phyloP scores from a whole-genome alignment of 2,329 filamentous ascomycete genomes.

The Aureobasidium sp. region DNA sequence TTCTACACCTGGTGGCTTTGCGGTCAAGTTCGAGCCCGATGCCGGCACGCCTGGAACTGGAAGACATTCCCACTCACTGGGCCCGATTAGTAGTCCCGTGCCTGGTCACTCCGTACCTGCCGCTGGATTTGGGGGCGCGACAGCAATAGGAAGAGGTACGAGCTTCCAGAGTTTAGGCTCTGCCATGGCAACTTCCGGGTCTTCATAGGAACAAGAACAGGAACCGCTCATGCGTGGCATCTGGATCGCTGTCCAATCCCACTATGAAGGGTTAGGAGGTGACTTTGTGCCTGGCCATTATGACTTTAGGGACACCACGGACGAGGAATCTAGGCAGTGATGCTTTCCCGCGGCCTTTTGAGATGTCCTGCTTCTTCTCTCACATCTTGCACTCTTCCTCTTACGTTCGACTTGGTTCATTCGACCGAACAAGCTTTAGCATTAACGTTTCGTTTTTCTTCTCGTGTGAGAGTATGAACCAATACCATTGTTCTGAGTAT shows the following conservation, averaged over 20 bases:
- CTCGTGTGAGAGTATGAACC: background rate
- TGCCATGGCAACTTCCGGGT: slow-evolving; percentile 8
- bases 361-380: background rate
- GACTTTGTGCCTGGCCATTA: background rate
- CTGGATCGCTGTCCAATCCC: background rate
- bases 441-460: background rate
- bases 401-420: background rate
- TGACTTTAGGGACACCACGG: background rate
- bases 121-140: background rate
- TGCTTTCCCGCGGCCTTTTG: background rate
- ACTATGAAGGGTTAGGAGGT: background rate
- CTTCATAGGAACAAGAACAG: background rate
- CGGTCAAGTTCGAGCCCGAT: slow-evolving; percentile 38
- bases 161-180: slow-evolving; percentile 10
- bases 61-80: slow-evolving; percentile 28
- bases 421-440: background rate
- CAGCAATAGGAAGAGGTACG: background rate
- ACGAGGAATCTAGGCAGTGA: background rate
- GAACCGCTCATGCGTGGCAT: background rate
- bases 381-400: background rate
- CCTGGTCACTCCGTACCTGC: slow-evolving; percentile 36
- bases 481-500: background rate
- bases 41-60: slow-evolving; percentile 26
- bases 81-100: slow-evolving; percentile 44
- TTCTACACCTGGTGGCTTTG: slow-evolving; percentile 25